A percentile compares a stretch with the other conserved stretches of the same genome.
Evolutionary conservation across 139 green algal species (phyloP).

Genomic region (Mesostigma viride): DNA sequence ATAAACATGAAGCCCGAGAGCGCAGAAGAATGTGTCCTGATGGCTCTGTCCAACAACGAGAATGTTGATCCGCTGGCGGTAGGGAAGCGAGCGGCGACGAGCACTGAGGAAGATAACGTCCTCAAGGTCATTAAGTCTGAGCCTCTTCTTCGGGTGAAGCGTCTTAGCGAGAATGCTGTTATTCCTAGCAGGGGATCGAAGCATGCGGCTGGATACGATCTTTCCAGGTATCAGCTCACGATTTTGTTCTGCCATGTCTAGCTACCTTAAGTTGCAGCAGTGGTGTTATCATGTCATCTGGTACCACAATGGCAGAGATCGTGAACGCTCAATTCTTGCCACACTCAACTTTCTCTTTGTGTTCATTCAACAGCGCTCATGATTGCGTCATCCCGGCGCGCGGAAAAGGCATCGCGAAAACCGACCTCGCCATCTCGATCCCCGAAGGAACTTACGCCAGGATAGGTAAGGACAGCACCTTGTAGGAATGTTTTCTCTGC

Average conservation of each 20-base stretch:
- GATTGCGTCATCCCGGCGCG: slow-evolving; percentile 70
- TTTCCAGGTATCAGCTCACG: slow-evolving; percentile 52
- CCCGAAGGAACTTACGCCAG: slow-evolving; percentile 85
- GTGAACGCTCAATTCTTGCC: background rate
- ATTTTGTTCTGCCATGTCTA: background rate
- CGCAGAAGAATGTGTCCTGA: too few relatives aligned
- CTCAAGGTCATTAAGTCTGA: too few relatives aligned
- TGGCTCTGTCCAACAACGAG: too few relatives aligned
- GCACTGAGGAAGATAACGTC: too few relatives aligned
- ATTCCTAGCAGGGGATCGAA: slow-evolving; percentile 70
- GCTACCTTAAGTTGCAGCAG: background rate
- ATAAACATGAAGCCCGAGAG: too few relatives aligned
- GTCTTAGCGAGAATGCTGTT: slow-evolving; percentile 60
- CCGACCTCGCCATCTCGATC: slow-evolving; percentile 74
- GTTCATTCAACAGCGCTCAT: slow-evolving; percentile 51
- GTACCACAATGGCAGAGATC: background rate
- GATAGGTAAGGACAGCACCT: slow-evolving; percentile 45
- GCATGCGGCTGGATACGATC: slow-evolving; percentile 83
- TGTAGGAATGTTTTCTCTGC: background rate
- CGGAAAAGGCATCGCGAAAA: slow-evolving; percentile 74
- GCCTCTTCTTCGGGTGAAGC: slow-evolving; percentile 63
- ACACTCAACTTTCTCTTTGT: background rate
- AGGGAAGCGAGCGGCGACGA: too few relatives aligned
- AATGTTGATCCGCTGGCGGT: too few relatives aligned
- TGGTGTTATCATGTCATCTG: background rate